Conservation (phyloP, 1,284 basidiomycete genomes). For the Leccinum griseonigrum region DNA sequence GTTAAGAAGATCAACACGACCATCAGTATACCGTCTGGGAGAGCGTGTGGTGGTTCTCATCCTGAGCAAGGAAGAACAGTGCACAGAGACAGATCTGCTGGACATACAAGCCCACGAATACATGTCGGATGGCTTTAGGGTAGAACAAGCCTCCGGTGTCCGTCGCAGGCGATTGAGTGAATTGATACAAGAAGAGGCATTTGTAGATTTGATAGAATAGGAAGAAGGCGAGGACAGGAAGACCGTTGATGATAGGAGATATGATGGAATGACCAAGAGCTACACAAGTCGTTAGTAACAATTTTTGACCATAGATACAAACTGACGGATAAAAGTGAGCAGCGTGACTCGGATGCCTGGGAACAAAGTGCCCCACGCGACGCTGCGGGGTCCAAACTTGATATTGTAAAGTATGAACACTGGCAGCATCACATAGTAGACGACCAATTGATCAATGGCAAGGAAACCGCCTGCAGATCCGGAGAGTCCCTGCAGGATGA, state of each 20-base stretch:
- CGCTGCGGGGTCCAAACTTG: slow-evolving; percentile 65
- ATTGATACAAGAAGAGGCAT: slow-evolving; percentile 82
- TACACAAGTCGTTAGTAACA: slow-evolving; percentile 27
- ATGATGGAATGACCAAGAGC: slow-evolving; percentile 86
- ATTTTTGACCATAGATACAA: not conserved
- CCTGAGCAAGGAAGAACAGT: slow-evolving; percentile 82
- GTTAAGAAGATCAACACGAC: slow-evolving; percentile 81
- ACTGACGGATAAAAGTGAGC: slow-evolving; percentile 75
- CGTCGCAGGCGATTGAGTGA: slow-evolving; percentile 66
- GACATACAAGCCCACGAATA: slow-evolving; percentile 93
- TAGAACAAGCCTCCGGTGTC: slow-evolving; percentile 97
- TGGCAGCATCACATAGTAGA: slow-evolving; percentile 82
- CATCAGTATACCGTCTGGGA: slow-evolving; percentile 80
- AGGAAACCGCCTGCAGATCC: slow-evolving; percentile 80
- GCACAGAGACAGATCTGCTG: slow-evolving; percentile 76
- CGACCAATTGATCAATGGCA: slow-evolving; percentile 68
- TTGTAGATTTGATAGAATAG: slow-evolving; percentile 87
- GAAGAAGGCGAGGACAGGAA: slow-evolving; percentile 82
- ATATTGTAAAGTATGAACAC: slow-evolving; percentile 71
- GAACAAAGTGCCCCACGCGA: slow-evolving; percentile 87
- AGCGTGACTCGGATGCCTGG: slow-evolving; percentile 61
- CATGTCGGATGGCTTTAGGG: slow-evolving; percentile 89
- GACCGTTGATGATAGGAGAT: slow-evolving; percentile 91
- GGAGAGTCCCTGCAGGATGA: slow-evolving; percentile 70
- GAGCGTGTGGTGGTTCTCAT: slow-evolving; percentile 49